Evolutionary conservation across 2,329 filamentous ascomycete species (phyloP).

Genomic region (Monosporascus ibericus): DNA sequence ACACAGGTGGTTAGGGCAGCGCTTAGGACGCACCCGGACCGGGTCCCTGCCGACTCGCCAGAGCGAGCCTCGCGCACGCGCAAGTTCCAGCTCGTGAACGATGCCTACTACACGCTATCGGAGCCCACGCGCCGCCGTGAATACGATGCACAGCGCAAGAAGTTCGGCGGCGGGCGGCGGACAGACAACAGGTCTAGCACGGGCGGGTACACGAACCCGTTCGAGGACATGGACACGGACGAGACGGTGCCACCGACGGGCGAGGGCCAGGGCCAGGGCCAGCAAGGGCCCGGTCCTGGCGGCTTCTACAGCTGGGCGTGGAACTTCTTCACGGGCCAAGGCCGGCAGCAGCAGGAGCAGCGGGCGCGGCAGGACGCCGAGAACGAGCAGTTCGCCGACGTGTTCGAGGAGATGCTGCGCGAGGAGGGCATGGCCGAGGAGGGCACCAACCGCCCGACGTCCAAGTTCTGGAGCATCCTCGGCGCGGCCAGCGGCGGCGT

Average conservation of each 20-base stretch:
- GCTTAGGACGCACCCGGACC: constrained; percentile 88
- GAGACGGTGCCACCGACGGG: constrained; percentile 36
- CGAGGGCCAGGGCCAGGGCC: constrained; percentile 26
- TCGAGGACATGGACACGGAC: constrained; percentile 38
- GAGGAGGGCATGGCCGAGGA: constrained; percentile 78
- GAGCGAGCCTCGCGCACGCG: constrained; percentile 77
- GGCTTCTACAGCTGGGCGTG: constrained; percentile 70
- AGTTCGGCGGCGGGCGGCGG: constrained; percentile 40
- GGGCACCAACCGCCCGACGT: constrained; percentile 51
- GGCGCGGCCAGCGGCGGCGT: constrained; percentile 83
- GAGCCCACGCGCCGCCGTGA: constrained; percentile 71
- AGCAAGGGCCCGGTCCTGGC: constrained; percentile 17
- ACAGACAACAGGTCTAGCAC: constrained; percentile 16
- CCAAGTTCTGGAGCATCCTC: constrained; percentile 79
- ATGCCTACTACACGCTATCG: constrained; percentile 87
- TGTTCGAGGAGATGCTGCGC: constrained; percentile 86
- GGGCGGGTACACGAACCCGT: constrained; percentile 37
- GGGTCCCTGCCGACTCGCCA: constrained; percentile 75
- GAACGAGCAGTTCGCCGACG: constrained; percentile 78
- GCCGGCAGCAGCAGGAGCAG: constrained; percentile 30
- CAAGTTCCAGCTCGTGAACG: constrained; percentile 86
- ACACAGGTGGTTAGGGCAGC: constrained; percentile 56
- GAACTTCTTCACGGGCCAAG: constrained; percentile 47
- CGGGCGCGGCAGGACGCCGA: constrained; percentile 50
- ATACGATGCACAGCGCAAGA: constrained; percentile 69